Percentiles rank a stretch among this genome's conserved stretches.
These are phyloP conservation scores for Penstemon barbatus DNA, from an alignment of 257 asterid species.

Conservation along the genomic window DNA sequence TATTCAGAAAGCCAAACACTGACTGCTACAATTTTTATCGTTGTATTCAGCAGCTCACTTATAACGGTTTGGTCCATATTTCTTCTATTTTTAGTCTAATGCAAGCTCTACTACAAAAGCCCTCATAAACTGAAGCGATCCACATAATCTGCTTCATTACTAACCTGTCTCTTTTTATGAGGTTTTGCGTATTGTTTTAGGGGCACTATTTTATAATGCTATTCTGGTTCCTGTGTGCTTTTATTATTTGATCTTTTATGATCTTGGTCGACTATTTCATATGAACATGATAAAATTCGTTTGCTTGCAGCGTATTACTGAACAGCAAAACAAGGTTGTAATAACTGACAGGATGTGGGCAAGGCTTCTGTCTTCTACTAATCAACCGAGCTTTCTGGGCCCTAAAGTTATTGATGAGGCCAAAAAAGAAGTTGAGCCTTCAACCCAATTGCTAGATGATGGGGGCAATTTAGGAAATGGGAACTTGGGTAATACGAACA, in stretches of 20 bases:
- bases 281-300: neutral
- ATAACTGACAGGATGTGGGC: conserved; percentile 86
- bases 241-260: neutral
- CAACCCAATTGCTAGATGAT: conserved; percentile 29
- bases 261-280: neutral
- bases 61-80: neutral
- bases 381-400: conserved; percentile 66
- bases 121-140: no score
- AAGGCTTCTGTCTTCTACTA: conserved; percentile 73
- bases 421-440: conserved; percentile 22
- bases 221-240: neutral
- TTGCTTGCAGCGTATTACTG: conserved; percentile 57
- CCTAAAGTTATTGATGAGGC: conserved; percentile 29
- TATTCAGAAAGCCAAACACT: no score
- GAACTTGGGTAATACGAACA: conserved; percentile 38
- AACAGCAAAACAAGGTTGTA: conserved; percentile 64
- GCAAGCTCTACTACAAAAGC: no score
- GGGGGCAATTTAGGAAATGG: conserved; percentile 24
- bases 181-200: no score
- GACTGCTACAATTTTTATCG: neutral
- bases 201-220: no score
- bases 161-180: no score
- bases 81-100: neutral
- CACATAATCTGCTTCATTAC: no score
- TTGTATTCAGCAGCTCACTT: neutral